Base-by-base conservation (phyloP, 2,329 filamentous ascomycete species). In the Fusarium poae region DNA sequence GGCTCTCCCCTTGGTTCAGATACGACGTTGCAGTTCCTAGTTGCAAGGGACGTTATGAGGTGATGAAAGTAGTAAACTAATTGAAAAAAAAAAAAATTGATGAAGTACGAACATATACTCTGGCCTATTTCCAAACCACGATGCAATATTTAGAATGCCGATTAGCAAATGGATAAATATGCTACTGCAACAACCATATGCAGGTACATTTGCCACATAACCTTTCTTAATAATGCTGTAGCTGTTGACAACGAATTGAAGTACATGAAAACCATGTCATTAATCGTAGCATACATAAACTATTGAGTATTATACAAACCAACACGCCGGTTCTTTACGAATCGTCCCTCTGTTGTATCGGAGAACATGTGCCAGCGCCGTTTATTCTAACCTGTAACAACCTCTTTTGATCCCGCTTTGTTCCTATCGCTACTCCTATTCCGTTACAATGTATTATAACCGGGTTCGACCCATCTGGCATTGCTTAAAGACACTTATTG, bases 61-160 rank as follows among this genome's bases (percentile, higher is more conserved):
- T 50, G 65, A 72, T 23, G 57, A 70, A 72, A 74, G 64, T 55
- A 70, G 72, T 66, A 72, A 74, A 74, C 68, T 67, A 64, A 67
- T 64, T 65, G n/a, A 61, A 67, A 62, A 62, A 53, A 71, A 66
- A 53, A 57, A 46, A 69, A 62, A 63, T 50, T 65, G 57, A 69
- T 68, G 71, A 73, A 62, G 67, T 37, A 57, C 55, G 39, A 20
- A 11, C 12, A 39, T 18, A 16, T 40, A 16, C 12, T 27, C 9
- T 29, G 4, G 11, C 32, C 15, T 6, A 16, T 20, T 11, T 18
- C 11, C 13, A 49, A 5, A n/a, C 13, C 18, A 20, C 16, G 8
- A 25, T 16, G 20, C 13, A 16, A 12, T 9, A 43, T 18, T 25
- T 3, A 27, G 9, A 6, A 43, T 11, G n/a, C 9, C 25, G 4